These are phyloP conservation scores for Colletotrichum filicis DNA, from an alignment of 2,329 filamentous ascomycete species.

Conservation along the genomic window DNA sequence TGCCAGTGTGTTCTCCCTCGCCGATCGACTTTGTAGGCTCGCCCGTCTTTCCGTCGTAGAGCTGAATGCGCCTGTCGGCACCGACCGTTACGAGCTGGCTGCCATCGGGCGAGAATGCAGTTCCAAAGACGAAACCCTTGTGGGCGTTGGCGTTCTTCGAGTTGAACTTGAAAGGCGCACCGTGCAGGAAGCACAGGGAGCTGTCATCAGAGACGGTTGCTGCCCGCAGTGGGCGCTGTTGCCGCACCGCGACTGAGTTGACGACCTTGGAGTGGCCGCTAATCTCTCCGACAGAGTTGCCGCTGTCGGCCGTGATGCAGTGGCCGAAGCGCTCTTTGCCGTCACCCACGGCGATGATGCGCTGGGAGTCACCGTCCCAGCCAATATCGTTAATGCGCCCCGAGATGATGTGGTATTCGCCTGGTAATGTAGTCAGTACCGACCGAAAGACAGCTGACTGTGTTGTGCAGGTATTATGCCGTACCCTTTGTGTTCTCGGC, in stretches of 20 bases:
- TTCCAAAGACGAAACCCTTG: conserved; percentile 87
- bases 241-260: conserved; percentile 90
- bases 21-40: conserved; percentile 82
- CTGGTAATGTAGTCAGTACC: conserved; percentile 43
- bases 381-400: conserved; percentile 96
- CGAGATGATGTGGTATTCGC: conserved; percentile 94
- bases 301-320: conserved; percentile 94
- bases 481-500: conserved; percentile 82
- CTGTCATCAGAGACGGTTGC: conserved; percentile 93
- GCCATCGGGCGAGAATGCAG: conserved; percentile 92
- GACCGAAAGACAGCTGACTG: background rate
- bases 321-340: conserved; percentile 94
- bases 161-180: conserved; percentile 95
- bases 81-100: conserved; percentile 85
- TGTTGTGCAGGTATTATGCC: background rate
- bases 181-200: conserved; percentile 91
- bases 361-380: conserved; percentile 97
- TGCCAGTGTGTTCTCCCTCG: conserved; percentile 88
- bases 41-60: conserved; percentile 97
- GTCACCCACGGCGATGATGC: conserved; percentile 95
- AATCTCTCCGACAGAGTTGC: conserved; percentile 95
- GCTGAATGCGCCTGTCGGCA: conserved; percentile 90
- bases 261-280: conserved; percentile 90
- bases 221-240: conserved; percentile 89
- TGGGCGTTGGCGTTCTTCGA: conserved; percentile 83